Percentiles rank a stretch among this genome's conserved stretches.
Conservation (phyloP, 208 protist species). For the Acanthamoeba quina region DNA sequence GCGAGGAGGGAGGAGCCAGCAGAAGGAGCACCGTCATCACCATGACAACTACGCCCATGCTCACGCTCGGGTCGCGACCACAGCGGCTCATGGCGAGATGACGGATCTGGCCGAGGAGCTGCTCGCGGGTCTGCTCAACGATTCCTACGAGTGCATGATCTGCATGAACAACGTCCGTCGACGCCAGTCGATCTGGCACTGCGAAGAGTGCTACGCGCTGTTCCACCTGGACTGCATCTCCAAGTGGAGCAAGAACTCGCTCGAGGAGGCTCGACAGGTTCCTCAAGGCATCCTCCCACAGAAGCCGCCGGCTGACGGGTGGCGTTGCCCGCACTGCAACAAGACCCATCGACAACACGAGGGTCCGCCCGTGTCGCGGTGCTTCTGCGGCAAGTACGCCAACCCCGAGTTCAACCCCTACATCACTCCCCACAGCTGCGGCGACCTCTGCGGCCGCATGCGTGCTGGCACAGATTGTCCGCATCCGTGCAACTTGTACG, state of each 20-base stretch:
- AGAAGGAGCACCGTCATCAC: not conserved
- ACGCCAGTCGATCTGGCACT: slow-evolving; percentile 79
- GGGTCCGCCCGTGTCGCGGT: slow-evolving; percentile 69
- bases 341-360: slow-evolving; percentile 35
- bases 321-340: slow-evolving; percentile 85
- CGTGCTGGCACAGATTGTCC: slow-evolving; percentile 83
- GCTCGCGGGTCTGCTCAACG: slow-evolving; percentile 75
- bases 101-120: slow-evolving; percentile 36
- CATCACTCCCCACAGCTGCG: slow-evolving; percentile 84
- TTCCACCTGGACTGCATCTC: slow-evolving; percentile 87
- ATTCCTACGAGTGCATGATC: slow-evolving; percentile 87
- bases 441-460: slow-evolving; percentile 81
- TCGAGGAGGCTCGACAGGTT: slow-evolving; percentile 17
- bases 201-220: slow-evolving; percentile 83
- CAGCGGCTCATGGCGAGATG: not conserved
- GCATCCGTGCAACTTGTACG: slow-evolving; percentile 78
- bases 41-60: not conserved
- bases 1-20: not conserved
- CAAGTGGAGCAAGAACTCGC: slow-evolving; percentile 77
- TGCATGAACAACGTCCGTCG: slow-evolving; percentile 81
- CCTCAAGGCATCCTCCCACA: slow-evolving; percentile 10
- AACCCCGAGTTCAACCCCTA: slow-evolving; percentile 80
- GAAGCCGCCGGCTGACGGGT: slow-evolving; percentile 35
- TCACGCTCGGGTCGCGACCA: not conserved
- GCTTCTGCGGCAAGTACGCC: slow-evolving; percentile 85